A percentile compares a stretch with the other conserved stretches of the same genome.
phyloP scores from a whole-genome alignment of 352 stramenopile genomes.

The Phytopythium vexans region DNA sequence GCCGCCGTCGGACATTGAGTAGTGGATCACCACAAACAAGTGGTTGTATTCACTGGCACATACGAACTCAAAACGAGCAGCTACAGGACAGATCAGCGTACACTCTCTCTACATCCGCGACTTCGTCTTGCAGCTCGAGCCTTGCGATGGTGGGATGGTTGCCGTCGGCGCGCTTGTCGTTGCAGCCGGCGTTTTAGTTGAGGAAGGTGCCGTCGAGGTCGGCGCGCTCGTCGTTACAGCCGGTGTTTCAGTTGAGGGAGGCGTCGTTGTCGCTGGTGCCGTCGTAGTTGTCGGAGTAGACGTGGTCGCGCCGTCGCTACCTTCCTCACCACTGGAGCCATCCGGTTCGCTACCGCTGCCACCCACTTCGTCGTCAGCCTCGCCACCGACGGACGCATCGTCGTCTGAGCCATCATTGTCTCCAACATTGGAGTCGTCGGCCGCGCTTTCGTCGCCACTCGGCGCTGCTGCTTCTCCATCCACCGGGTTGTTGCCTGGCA shows the following conservation, averaged over 20 bases:
- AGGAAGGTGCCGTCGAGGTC: neutral
- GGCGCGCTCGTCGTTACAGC: neutral
- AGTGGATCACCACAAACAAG: too few relatives aligned
- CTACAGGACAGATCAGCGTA: too few relatives aligned
- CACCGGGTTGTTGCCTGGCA: slow-evolving; percentile 38
- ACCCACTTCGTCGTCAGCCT: too few relatives aligned
- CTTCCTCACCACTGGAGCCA: too few relatives aligned
- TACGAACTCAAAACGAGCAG: too few relatives aligned
- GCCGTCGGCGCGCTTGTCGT: neutral
- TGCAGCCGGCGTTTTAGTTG: neutral
- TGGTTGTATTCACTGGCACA: too few relatives aligned
- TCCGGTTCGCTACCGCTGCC: too few relatives aligned
- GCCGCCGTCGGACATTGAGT: too few relatives aligned
- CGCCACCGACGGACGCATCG: slow-evolving; percentile 9
- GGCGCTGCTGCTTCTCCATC: slow-evolving; percentile 6
- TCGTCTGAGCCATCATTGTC: too few relatives aligned
- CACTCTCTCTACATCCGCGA: slow-evolving; percentile 4
- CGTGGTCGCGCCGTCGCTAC: neutral
- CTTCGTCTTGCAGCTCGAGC: slow-evolving; percentile 14
- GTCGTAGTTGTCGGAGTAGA: neutral
- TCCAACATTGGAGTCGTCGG: neutral
- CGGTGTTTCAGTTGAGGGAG: neutral
- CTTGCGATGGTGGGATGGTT: too few relatives aligned
- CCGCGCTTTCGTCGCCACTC: neutral
- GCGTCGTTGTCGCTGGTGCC: neutral